Evolutionary conservation across 1,284 basidiomycete species (phyloP), one percentile per base, ranked within the genome.

Genomic region (Ceratobasidium papillatum): DNA sequence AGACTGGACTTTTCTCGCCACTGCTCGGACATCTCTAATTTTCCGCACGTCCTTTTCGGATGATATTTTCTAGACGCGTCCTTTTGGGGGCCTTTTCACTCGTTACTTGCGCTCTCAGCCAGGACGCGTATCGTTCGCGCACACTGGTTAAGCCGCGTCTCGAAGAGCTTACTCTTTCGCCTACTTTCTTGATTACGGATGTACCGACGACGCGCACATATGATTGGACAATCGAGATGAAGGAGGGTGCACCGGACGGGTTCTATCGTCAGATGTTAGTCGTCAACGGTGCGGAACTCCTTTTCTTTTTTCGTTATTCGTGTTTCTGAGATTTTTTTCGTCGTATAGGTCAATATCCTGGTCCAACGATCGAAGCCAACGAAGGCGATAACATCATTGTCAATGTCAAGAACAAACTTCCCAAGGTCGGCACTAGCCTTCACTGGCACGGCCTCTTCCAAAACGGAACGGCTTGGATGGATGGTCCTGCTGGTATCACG

Each of bases 281-380:
- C 3, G 84, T 87, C 25, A 87, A 87, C 66, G 85, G 83, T 79
- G 41, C 38, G 79, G 77, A 3, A 27, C 34, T 38, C 8, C 12
- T 30, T 61, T 38, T 27, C 17, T 32, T 32, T 34, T 7, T 11
- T 3, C 12, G 14, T 17, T 51, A 17, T 11, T 30, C 17, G 25
- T 25, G 14, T 25, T 22, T 63, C 32, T 14, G 9, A 41, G 22
- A 27, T 36, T 34, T 1, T 25, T 51, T 19, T 32, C 47, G 30
- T 27, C 22, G 22, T 25, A 17, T 38, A 82, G 81, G 84, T 5
- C 80, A 82, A 73, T 84, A 79, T 62, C 86, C 86, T 0, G 87
- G 86, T 1, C 87, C 87, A 0, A 81, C 84, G 4, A 84, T 87
- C 66, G 84, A 87, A 75, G 85, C 82, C 0, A 87, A 87, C 78